A percentile compares a stretch with the other conserved stretches of the same genome.
Conservation (phyloP, 306 rosid species). For the Cucumis sativus region Cucumber_9930_V3 NC_026659.2:26712501-26713000, state of each 20-base stretch:
- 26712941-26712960: neutral
- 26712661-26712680: neutral
- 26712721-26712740: neutral
- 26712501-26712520: too few relatives aligned
- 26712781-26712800: neutral
- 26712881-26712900: slow-evolving; percentile 18
- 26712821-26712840: neutral
- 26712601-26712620: too few relatives aligned
- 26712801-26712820: neutral
- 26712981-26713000: neutral
- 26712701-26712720: too few relatives aligned
- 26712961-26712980: slow-evolving; percentile 27
- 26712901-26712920: slow-evolving; percentile 22
- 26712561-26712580: too few relatives aligned
- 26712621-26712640: too few relatives aligned
- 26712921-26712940: slow-evolving; percentile 12
- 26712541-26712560: too few relatives aligned
- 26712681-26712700: neutral
- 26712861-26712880: slow-evolving; percentile 24
- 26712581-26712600: too few relatives aligned
- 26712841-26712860: neutral
- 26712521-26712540: too few relatives aligned
- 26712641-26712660: too few relatives aligned
- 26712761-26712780: neutral
- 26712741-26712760: neutral